phyloP scores from a whole-genome alignment of 768 basidiomycete species.

The Auricularia sp. region DNA sequence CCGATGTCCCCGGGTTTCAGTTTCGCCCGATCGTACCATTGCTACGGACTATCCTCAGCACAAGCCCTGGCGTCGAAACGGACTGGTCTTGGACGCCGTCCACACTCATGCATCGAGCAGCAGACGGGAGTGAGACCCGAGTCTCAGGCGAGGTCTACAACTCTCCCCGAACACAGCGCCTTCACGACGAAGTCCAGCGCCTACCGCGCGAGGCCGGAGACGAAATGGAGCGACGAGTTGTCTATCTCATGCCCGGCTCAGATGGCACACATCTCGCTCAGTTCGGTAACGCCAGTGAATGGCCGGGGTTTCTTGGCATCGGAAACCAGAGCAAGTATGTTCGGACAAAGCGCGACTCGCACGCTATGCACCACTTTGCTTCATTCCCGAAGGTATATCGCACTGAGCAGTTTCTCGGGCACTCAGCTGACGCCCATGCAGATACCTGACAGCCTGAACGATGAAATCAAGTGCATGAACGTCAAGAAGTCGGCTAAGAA shows the following conservation, averaged over 20 bases:
- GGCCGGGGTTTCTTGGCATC: not conserved
- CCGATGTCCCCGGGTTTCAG: not conserved
- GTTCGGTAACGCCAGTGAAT: constrained; percentile 13
- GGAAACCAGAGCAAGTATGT: not conserved
- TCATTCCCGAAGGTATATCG: not conserved
- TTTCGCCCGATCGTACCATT: not conserved
- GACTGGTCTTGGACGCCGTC: not conserved
- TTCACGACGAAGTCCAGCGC: not conserved
- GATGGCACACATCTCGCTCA: constrained; percentile 29
- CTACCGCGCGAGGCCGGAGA: not conserved
- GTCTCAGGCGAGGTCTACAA: not conserved
- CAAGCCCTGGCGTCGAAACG: not conserved
- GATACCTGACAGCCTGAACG: not conserved
- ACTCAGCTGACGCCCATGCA: not conserved
- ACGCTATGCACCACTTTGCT: not conserved
- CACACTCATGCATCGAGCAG: not conserved
- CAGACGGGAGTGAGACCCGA: not conserved
- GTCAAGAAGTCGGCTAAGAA: not conserved
- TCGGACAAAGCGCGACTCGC: not conserved
- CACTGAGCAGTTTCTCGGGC: not conserved
- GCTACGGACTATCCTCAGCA: not conserved
- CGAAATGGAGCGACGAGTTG: not conserved
- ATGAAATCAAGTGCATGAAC: not conserved
- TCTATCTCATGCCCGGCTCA: constrained; percentile 21
- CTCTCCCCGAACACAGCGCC: not conserved